Percentiles rank a stretch among this genome's conserved stretches.
These are phyloP conservation scores for Glycyrrhiza uralensis DNA, from an alignment of 306 rosid species.

Conservation along the genomic window DNA sequence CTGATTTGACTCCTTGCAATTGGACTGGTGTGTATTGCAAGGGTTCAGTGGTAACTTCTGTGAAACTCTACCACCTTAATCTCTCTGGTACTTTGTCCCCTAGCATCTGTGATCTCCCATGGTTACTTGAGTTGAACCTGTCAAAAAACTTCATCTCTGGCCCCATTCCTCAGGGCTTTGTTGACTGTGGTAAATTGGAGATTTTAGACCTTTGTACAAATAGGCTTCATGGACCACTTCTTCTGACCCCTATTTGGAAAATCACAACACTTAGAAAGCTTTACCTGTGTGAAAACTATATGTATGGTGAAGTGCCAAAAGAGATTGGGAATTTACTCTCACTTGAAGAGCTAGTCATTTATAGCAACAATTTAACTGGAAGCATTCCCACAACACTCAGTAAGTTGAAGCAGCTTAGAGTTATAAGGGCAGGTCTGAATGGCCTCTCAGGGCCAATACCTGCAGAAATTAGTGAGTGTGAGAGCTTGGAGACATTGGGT, in stretches of 20 bases:
- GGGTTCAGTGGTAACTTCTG: conserved; percentile 54
- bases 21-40: conserved; percentile 67
- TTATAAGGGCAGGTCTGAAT: conserved; percentile 66
- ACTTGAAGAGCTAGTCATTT: conserved; percentile 67
- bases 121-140: conserved; percentile 50
- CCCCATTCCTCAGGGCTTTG: conserved; percentile 48
- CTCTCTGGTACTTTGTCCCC: conserved; percentile 65
- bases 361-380: conserved; percentile 69
- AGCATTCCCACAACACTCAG: conserved; percentile 53
- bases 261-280: conserved; percentile 52
- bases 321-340: conserved; percentile 54
- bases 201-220: conserved; percentile 73
- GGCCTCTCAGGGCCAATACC: conserved; percentile 59
- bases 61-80: conserved; percentile 44
- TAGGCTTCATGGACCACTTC: conserved; percentile 60
- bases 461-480: conserved; percentile 50
- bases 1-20: conserved; percentile 59
- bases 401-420: conserved; percentile 54
- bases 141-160: conserved; percentile 65
- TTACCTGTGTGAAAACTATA: conserved; percentile 67
- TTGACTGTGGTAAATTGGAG: conserved; percentile 50
- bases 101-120: conserved; percentile 49
- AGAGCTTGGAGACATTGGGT: conserved; percentile 60
- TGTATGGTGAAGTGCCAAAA: conserved; percentile 46
- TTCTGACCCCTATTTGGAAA: conserved; percentile 39